Conservation (phyloP, 2,329 filamentous ascomycete genomes). For the Penicillium sp. region DNA sequence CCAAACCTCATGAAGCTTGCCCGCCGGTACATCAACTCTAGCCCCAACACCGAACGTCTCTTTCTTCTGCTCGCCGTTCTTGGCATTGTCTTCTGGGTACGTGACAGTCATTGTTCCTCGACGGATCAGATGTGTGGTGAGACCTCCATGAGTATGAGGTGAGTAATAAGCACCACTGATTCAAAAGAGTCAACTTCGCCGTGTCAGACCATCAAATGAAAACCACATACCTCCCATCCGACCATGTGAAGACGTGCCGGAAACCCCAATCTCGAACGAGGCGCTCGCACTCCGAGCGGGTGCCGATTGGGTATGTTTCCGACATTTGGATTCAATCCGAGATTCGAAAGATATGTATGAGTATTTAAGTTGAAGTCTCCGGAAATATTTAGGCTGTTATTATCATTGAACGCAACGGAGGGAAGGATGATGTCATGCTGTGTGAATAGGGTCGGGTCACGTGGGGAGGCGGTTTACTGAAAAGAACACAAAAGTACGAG, state of each 20-base stretch:
- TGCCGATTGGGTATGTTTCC: conserved; percentile 33
- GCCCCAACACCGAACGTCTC: conserved; percentile 56
- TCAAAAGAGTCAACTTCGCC: background rate
- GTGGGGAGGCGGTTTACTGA: background rate
- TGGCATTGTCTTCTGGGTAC: conserved; percentile 52
- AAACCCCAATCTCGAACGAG: conserved; percentile 61
- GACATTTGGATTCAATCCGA: conserved; percentile 24
- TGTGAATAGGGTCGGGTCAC: background rate
- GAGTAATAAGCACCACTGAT: conserved; percentile 58
- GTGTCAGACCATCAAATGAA: background rate
- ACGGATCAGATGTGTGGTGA: conserved; percentile 61
- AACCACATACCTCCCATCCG: conserved; percentile 52
- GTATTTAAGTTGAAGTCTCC: background rate
- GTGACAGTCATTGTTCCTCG: conserved; percentile 56
- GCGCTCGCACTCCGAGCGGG: conserved; percentile 49
- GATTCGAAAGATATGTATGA: background rate
- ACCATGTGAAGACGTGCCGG: conserved; percentile 60
- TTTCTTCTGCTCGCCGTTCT: conserved; percentile 38
- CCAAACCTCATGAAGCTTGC: conserved; percentile 60
- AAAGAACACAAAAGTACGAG: background rate
- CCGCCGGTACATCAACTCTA: conserved; percentile 57
- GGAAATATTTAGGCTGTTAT: background rate
- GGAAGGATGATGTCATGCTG: conserved; percentile 5
- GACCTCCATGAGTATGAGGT: conserved; percentile 55
- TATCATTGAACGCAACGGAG: background rate